A percentile compares a stretch with the other conserved stretches of the same genome.
Conservation (phyloP, 306 rosid species). For the Quercus dentata region DNA sequence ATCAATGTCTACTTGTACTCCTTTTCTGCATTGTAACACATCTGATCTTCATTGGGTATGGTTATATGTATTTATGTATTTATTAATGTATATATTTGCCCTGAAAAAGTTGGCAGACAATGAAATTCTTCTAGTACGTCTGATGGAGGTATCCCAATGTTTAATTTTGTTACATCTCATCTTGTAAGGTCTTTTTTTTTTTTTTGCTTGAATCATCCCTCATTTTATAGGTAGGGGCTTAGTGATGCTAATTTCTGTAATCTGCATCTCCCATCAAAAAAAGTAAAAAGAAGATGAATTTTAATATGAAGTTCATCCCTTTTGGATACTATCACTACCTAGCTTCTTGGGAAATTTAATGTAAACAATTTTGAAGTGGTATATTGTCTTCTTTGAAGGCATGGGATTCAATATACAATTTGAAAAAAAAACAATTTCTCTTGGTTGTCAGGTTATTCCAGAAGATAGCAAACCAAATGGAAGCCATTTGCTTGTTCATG, state of each 20-base stretch:
- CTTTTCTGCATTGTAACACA: neutral
- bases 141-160: neutral
- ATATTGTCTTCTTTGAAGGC: neutral
- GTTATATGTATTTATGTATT: neutral
- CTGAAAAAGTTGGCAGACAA: neutral
- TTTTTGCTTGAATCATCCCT: neutral
- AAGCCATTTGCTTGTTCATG: conserved; percentile 67
- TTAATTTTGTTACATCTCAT: neutral
- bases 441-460: conserved; percentile 48
- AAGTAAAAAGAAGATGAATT: neutral
- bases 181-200: neutral
- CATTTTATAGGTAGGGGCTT: neutral
- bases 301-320: neutral
- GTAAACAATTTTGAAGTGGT: neutral
- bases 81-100: neutral
- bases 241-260: neutral
- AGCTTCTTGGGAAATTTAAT: neutral
- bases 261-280: neutral
- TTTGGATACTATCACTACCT: neutral
- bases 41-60: neutral
- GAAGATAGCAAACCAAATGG: conserved; percentile 73
- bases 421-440: conserved; percentile 5
- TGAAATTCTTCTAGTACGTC: neutral
- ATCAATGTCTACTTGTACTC: too few relatives aligned
- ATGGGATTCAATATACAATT: neutral